A percentile compares a stretch with the other conserved stretches of the same genome.
These are phyloP conservation scores for Calvatia gigantea DNA, from an alignment of 768 basidiomycete genomes.

Conservation along the genomic window DNA sequence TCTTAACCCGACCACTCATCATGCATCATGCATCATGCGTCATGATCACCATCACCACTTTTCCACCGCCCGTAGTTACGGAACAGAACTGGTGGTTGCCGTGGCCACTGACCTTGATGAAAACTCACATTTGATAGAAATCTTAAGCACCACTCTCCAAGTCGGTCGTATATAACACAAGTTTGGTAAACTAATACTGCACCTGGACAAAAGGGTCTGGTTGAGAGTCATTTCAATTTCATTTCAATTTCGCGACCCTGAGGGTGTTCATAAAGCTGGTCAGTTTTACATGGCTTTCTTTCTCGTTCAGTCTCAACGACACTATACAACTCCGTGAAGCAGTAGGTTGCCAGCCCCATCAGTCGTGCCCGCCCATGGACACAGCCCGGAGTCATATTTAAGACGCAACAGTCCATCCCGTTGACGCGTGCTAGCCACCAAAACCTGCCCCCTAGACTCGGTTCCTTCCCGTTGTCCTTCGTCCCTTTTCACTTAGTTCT, in stretches of 20 bases:
- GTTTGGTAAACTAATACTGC: too few species aligned
- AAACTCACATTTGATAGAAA: too few species aligned
- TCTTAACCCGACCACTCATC: too few species aligned
- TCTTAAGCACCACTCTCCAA: too few species aligned
- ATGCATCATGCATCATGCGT: too few species aligned
- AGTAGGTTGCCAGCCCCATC: not conserved
- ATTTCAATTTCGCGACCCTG: not conserved
- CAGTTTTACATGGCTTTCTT: not conserved
- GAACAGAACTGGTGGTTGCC: too few species aligned
- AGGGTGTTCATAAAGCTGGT: not conserved
- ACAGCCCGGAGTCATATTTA: constrained; percentile 8
- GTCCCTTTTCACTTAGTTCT: not conserved
- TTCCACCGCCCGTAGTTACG: too few species aligned
- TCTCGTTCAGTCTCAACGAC: not conserved
- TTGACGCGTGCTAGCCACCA: not conserved
- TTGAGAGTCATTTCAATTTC: too few species aligned
- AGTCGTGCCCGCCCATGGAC: constrained; percentile 4
- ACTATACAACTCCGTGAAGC: not conserved
- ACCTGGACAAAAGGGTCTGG: too few species aligned
- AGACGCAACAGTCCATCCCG: constrained; percentile 3
- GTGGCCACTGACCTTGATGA: too few species aligned
- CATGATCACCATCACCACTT: too few species aligned
- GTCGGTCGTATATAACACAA: too few species aligned
- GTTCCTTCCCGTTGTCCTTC: not conserved
- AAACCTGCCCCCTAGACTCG: not conserved